Evolutionary conservation across 208 protist species (phyloP), one percentile per base, ranked within the genome.

Genomic region (Sergeia podlipaevii): DNA sequence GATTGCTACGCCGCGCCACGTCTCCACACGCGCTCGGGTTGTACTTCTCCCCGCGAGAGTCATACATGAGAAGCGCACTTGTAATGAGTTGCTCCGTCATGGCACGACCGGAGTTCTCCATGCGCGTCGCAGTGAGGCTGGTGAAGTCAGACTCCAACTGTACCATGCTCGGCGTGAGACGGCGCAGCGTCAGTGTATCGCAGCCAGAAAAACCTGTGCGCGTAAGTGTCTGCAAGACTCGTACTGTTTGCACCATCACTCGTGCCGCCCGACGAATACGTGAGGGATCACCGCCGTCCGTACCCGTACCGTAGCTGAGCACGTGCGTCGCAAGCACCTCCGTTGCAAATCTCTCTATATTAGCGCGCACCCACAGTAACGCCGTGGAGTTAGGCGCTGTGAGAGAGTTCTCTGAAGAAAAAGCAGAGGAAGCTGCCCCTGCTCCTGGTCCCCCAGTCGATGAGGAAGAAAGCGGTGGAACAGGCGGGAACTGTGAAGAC

Each of bases 261-360:
- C 61, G 30, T 17, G 74, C 82, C 1, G 86, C 86, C 21, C 83
- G 82, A 29, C 74, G 74, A 48, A 94, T 74, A 44, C 83, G 81
- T 2, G 77, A 85, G 0, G 82, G 76, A 60, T 94, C 80, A 36
- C 74, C 82, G 47, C 82, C 86, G 47, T 89, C 86, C 20, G 80
- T 76, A 18, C 75, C 83, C 28, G 70, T 81, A 51, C 81, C 77
- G 53, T 89, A 85, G 70, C 79, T 90, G 24, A 94, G 66, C 59
- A 81, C 68, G 20, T 86, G 77, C 6, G 79, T 63, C 17, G 70
- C 65, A 23, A 94, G 59, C n/a, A 94, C 73, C 27, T 89, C 75
- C 29, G 56, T 61, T 11, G 77, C 79, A 43, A 90, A 80, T 48
- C 65, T 67, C 63, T 88, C 73, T 34, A 90, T 46, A 30, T 82